Conservation (phyloP, 345 rosid genomes). For the Brassica incana region DNA sequence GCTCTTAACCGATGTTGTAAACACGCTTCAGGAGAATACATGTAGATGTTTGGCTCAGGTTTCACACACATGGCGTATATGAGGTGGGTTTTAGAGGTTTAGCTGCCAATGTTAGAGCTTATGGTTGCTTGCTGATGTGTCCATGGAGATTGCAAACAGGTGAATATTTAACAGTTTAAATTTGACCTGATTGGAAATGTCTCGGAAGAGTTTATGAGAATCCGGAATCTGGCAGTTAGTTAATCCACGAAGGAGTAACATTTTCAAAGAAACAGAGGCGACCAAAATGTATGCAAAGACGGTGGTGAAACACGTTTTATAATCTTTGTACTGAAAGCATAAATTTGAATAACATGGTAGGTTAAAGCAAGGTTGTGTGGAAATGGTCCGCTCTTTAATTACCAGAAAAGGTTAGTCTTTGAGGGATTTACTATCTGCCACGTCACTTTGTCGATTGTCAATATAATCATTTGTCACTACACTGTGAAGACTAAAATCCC, state of each 20-base stretch:
- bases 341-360: background rate
- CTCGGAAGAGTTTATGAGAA: background rate
- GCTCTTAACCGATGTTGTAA: too few relatives aligned
- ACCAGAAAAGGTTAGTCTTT: constrained; percentile 35
- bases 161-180: background rate
- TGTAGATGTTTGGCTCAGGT: too few relatives aligned
- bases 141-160: background rate
- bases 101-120: too few relatives aligned
- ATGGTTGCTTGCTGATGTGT: too few relatives aligned
- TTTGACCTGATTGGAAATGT: background rate
- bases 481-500: too few relatives aligned
- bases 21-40: too few relatives aligned
- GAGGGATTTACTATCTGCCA: constrained; percentile 48
- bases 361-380: background rate
- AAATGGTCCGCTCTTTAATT: constrained; percentile 18
- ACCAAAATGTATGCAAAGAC: background rate
- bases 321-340: background rate
- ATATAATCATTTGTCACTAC: constrained; percentile 54
- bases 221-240: background rate
- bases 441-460: constrained; percentile 51
- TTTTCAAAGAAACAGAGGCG: background rate
- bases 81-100: too few relatives aligned
- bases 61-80: too few relatives aligned
- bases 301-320: background rate
- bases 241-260: background rate